Evolutionary conservation across 257 asterid genomes (phyloP).

Genomic region (Pogostemon cablin): DNA sequence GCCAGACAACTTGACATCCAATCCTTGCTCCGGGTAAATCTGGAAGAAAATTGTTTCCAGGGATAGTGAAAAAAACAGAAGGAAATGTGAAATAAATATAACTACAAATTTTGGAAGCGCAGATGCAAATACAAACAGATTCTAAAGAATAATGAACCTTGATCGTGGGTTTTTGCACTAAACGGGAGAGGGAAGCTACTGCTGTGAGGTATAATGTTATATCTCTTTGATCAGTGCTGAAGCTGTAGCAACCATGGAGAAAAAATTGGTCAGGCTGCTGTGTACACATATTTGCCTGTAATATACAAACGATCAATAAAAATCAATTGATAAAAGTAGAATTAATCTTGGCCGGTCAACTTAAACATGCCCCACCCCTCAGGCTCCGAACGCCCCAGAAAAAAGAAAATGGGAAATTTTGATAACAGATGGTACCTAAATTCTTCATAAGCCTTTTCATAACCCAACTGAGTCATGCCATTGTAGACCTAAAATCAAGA

Average conservation of each 20-base stretch:
- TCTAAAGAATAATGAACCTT: slow-evolving; percentile 53
- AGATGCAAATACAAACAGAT: slow-evolving; percentile 17
- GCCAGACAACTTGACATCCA: slow-evolving; percentile 70
- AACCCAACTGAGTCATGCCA: slow-evolving; percentile 94
- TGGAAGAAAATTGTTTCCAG: slow-evolving; percentile 30
- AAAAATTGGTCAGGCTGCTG: slow-evolving; percentile 35
- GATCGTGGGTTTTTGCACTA: slow-evolving; percentile 70
- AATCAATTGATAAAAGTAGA: not conserved
- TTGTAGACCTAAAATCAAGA: slow-evolving; percentile 66
- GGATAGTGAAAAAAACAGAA: not conserved
- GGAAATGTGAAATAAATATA: not conserved
- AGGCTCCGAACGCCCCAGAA: not conserved
- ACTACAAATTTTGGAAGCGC: not conserved
- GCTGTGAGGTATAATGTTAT: slow-evolving; percentile 83
- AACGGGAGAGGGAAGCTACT: slow-evolving; percentile 65
- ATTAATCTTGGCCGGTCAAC: not conserved
- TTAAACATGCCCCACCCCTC: not conserved
- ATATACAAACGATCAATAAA: slow-evolving; percentile 3
- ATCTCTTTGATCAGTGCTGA: slow-evolving; percentile 75
- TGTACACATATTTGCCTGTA: slow-evolving; percentile 19
- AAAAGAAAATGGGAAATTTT: not conserved
- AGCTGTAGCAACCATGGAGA: slow-evolving; percentile 57
- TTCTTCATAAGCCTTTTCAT: slow-evolving; percentile 71
- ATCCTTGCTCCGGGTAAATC: slow-evolving; percentile 79
- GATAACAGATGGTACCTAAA: slow-evolving; percentile 59